Conservation (phyloP, 2,329 filamentous ascomycete genomes). For the Thelonectria discophora region DNA sequence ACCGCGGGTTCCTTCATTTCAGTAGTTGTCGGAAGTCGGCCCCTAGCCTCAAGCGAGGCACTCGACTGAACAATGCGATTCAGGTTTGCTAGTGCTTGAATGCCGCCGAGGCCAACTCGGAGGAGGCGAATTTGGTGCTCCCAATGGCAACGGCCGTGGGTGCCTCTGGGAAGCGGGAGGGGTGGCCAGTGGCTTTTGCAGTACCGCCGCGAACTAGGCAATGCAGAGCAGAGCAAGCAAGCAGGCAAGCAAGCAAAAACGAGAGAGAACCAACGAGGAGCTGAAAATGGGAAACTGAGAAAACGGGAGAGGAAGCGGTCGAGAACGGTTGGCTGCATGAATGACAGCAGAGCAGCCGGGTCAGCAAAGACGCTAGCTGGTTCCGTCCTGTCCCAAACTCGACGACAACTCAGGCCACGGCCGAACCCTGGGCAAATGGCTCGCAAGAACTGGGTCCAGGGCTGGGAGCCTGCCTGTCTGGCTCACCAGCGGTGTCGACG, state of each 20-base stretch:
- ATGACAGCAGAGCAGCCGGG: slow-evolving; percentile 22
- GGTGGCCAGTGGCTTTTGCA: neutral
- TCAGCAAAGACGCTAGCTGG: slow-evolving; percentile 20
- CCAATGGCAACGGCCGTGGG: neutral
- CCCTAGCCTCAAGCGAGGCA: too few species aligned
- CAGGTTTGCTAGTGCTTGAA: too few species aligned
- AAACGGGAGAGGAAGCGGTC: slow-evolving; percentile 1
- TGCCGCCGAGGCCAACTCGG: too few species aligned
- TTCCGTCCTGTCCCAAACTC: slow-evolving; percentile 20
- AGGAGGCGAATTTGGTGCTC: too few species aligned
- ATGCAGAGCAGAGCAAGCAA: neutral
- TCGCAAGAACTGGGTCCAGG: neutral
- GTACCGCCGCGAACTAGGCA: neutral
- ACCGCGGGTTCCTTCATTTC: too few species aligned
- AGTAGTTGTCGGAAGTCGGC: too few species aligned
- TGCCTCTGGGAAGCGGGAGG: neutral
- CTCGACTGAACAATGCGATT: too few species aligned
- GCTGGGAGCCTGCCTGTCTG: neutral
- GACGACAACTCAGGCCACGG: neutral
- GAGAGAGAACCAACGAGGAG: neutral
- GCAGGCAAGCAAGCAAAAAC: neutral
- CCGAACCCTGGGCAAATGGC: neutral
- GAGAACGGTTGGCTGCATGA: slow-evolving; percentile 18
- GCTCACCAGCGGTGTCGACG: too few species aligned
- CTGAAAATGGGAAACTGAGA: neutral